Conservation (phyloP, 768 basidiomycete genomes). For the Pleurotus eryngii region DNA sequence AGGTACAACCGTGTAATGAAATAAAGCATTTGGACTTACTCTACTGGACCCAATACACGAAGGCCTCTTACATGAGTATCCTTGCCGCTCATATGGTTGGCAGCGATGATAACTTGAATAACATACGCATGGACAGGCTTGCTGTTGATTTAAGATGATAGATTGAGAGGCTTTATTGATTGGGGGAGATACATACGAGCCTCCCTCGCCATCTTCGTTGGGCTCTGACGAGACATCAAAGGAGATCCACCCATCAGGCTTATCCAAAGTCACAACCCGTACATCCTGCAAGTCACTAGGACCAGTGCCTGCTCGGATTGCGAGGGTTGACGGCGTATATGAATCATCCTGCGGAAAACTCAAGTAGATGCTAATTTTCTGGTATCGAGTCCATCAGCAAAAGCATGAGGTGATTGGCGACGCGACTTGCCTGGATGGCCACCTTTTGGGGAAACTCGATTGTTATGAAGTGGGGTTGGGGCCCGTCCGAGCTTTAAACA, state of each 20-base stretch:
- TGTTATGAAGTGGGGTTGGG: conserved; percentile 95
- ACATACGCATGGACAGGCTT: conserved; percentile 88
- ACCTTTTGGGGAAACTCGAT: conserved; percentile 91
- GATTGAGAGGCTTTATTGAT: not conserved
- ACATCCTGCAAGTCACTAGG: conserved; percentile 92
- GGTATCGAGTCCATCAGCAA: not conserved
- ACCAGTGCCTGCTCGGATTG: conserved; percentile 89
- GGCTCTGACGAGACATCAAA: conserved; percentile 81
- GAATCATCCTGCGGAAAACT: conserved; percentile 88
- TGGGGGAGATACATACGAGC: conserved; percentile 53
- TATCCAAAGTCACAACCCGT: conserved; percentile 76
- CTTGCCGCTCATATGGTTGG: conserved; percentile 98
- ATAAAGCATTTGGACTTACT: conserved; percentile 38
- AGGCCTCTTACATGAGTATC: conserved; percentile 97
- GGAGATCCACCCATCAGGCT: conserved; percentile 93
- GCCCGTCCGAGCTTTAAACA: conserved; percentile 75
- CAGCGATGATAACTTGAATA: conserved; percentile 83
- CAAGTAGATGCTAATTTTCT: conserved; percentile 88
- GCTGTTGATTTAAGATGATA: conserved; percentile 34
- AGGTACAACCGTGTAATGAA: not conserved
- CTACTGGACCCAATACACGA: conserved; percentile 78
- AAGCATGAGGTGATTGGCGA: not conserved
- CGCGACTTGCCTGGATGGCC: conserved; percentile 66
- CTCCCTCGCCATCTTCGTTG: conserved; percentile 68
- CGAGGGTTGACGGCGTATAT: conserved; percentile 91